Conservation (phyloP, 1,284 basidiomycete genomes). For the Xerocomus amazonicus region DNA sequence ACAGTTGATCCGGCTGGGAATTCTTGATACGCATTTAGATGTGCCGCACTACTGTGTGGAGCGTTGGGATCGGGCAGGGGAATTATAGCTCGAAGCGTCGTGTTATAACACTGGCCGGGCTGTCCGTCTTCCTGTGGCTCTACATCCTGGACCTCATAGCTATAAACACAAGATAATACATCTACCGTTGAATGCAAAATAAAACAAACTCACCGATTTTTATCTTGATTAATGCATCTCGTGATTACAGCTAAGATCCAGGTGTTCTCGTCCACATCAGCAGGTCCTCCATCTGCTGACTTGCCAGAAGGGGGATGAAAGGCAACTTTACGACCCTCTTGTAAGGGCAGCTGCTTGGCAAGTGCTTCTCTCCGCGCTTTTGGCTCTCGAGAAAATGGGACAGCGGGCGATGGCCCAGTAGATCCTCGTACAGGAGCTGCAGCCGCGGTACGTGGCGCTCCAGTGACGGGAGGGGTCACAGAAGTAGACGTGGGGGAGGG, state of each 20-base stretch:
- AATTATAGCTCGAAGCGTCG: conserved; percentile 65
- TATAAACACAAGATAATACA: conserved; percentile 27
- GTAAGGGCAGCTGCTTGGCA: conserved; percentile 60
- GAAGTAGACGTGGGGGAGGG: conserved; percentile 50
- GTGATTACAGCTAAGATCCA: conserved; percentile 80
- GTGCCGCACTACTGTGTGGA: conserved; percentile 51
- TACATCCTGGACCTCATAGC: conserved; percentile 79
- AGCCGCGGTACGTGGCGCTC: conserved; percentile 44
- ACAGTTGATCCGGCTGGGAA: conserved; percentile 70
- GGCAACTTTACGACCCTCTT: conserved; percentile 70
- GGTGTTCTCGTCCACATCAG: conserved; percentile 63
- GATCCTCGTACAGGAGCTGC: conserved; percentile 47
- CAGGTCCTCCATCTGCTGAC: conserved; percentile 39
- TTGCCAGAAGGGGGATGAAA: conserved; percentile 66
- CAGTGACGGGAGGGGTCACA: conserved; percentile 33
- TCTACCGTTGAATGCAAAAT: neutral
- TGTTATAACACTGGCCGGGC: conserved; percentile 67
- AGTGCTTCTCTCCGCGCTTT: conserved; percentile 61
- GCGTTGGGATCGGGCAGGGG: conserved; percentile 72
- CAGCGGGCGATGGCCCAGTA: conserved; percentile 49
- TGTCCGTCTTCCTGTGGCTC: conserved; percentile 75
- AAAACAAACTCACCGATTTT: conserved; percentile 47
- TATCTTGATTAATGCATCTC: conserved; percentile 64
- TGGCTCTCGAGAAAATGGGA: conserved; percentile 61
- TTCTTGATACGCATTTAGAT: conserved; percentile 65